phyloP scores from a whole-genome alignment of 2,329 filamentous ascomycete genomes.

The Aspergillus uvarum region DNA sequence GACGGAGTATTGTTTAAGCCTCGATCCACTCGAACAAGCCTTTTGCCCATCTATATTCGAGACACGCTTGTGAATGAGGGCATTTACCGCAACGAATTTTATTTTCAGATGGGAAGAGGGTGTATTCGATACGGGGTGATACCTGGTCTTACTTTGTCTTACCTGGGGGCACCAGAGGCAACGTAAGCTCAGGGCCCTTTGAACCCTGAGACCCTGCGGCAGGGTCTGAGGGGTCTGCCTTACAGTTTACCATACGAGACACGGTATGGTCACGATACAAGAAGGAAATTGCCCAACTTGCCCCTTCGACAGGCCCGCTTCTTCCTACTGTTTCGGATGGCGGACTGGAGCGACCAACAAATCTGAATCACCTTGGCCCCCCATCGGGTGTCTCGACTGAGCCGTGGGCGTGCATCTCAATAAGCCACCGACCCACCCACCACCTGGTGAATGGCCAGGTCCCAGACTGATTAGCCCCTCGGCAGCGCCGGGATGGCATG shows the following conservation, averaged over 20 bases:
- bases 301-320: not conserved
- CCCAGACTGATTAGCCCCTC: not conserved
- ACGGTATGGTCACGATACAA: not conserved
- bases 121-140: not conserved
- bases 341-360: not conserved
- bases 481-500: not conserved
- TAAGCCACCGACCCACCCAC: not conserved
- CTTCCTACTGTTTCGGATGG: not conserved
- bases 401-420: constrained; percentile 5
- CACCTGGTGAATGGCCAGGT: not conserved
- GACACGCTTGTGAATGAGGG: not conserved
- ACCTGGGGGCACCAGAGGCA: not conserved
- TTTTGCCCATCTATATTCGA: not conserved
- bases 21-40: not conserved
- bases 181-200: not conserved
- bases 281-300: not conserved
- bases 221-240: not conserved
- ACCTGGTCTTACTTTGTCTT: not conserved
- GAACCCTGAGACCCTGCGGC: not conserved
- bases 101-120: not conserved
- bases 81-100: not conserved
- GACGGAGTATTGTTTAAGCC: not conserved
- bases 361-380: not conserved
- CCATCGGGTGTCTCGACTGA: not conserved
- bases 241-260: not conserved